A percentile compares a stretch with the other conserved stretches of the same genome.
phyloP scores from a whole-genome alignment of 2,329 filamentous ascomycete species.

The Tolypocladium pustulatum region DNA sequence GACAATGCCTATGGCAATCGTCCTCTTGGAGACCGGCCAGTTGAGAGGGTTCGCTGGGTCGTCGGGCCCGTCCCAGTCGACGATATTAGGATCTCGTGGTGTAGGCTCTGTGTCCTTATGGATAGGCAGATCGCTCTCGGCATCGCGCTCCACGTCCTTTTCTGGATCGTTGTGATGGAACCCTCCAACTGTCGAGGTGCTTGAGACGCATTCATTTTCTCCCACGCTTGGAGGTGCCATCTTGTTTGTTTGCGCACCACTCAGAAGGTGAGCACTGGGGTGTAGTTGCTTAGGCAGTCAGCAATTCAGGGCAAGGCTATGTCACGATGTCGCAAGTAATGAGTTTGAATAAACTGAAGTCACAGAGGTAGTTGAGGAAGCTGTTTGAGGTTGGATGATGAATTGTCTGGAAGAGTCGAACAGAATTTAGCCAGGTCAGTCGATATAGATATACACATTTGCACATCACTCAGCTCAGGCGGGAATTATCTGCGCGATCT shows the following conservation, averaged over 20 bases:
- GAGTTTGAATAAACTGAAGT: background rate
- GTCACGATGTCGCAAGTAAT: background rate
- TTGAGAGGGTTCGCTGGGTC: slow-evolving; percentile 51
- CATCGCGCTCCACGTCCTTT: slow-evolving; percentile 1
- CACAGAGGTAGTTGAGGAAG: background rate
- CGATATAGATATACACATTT: background rate
- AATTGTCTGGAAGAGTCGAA: background rate
- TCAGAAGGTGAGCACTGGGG: background rate
- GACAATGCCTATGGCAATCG: slow-evolving; percentile 22
- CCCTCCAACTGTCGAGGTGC: background rate
- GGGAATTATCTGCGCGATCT: background rate
- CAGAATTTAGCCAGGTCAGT: background rate
- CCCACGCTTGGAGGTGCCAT: background rate
- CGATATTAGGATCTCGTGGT: slow-evolving; percentile 16
- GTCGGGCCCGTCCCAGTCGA: slow-evolving; percentile 48
- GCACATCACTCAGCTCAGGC: background rate
- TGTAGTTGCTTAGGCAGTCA: background rate
- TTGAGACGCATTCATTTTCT: background rate
- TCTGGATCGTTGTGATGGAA: background rate
- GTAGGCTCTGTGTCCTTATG: background rate
- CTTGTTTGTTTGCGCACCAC: background rate
- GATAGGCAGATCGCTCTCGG: background rate
- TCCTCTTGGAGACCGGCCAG: slow-evolving; percentile 34
- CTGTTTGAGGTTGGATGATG: background rate
- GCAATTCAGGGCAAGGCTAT: background rate